Evolutionary conservation across 1,284 basidiomycete genomes (phyloP).

Genomic region (Chondrostereum purpureum): DNA sequence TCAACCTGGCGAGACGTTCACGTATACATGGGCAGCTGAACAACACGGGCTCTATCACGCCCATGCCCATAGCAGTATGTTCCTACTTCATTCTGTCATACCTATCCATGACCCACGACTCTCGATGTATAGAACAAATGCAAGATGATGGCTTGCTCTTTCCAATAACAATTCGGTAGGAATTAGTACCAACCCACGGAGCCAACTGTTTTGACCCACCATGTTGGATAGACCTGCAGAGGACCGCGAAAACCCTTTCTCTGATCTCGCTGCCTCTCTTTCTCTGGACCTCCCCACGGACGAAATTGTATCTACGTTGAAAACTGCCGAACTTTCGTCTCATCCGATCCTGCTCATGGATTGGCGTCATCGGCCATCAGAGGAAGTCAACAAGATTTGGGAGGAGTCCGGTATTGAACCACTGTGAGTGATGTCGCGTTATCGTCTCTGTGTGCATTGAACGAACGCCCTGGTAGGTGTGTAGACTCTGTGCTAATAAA

Average conservation of each 20-base stretch:
- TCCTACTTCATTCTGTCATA: background rate
- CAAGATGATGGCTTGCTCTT: conserved; percentile 9
- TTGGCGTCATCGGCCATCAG: conserved; percentile 8
- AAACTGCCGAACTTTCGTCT: background rate
- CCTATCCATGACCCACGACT: background rate
- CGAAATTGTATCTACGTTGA: background rate
- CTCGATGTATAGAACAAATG: conserved; percentile 1
- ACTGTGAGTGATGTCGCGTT: no score
- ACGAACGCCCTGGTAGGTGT: conserved; percentile 9
- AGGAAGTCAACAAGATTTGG: conserved; percentile 7
- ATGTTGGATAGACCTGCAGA: no score
- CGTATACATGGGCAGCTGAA: background rate
- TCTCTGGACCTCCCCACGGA: background rate
- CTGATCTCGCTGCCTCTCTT: no score
- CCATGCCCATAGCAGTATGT: conserved; percentile 4
- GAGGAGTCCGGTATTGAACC: conserved; percentile 6
- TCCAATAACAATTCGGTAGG: conserved; percentile 7
- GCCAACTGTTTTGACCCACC: no score
- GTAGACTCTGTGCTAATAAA: conserved; percentile 9
- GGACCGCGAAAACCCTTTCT: no score
- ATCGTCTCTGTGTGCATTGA: no score
- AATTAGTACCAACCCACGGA: no score
- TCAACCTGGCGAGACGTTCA: conserved; percentile 2
- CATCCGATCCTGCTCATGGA: conserved; percentile 5
- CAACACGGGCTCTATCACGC: conserved; percentile 5